Evolutionary conservation across 2,329 filamentous ascomycete genomes (phyloP).

Genomic region (Cadophora malorum): DNA sequence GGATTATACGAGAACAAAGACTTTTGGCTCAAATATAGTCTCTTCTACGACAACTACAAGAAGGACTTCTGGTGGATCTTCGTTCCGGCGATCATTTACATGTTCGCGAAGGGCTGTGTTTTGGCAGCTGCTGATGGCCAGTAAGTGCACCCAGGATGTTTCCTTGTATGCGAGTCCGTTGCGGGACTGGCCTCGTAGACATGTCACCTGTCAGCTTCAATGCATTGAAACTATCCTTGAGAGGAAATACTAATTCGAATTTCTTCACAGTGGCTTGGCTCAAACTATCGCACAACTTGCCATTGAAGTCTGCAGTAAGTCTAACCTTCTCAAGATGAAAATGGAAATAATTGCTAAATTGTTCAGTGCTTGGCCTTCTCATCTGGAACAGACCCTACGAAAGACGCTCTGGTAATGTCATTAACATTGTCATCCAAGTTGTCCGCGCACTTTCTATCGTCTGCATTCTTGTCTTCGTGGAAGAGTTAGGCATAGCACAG

Average conservation of each 20-base stretch:
- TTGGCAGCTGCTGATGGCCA: constrained; percentile 87
- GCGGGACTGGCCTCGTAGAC: neutral
- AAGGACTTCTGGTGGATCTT: constrained; percentile 98
- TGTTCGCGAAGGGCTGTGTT: constrained; percentile 86
- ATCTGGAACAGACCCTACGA: constrained; percentile 88
- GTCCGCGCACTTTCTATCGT: constrained; percentile 87
- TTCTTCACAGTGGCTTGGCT: constrained; percentile 63
- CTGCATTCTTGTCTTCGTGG: constrained; percentile 91
- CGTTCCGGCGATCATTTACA: constrained; percentile 85
- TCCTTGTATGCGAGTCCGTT: neutral
- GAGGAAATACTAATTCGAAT: neutral
- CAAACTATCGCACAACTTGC: constrained; percentile 82
- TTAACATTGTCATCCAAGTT: constrained; percentile 91
- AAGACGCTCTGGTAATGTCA: constrained; percentile 84
- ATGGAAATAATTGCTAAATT: constrained; percentile 43
- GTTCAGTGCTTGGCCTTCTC: constrained; percentile 71
- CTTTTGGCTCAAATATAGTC: constrained; percentile 92
- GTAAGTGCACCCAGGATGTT: neutral
- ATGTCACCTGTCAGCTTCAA: neutral
- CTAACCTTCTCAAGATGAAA: neutral
- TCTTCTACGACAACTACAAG: constrained; percentile 97
- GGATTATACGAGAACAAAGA: constrained; percentile 87
- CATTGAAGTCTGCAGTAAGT: constrained; percentile 69
- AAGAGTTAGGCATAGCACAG: constrained; percentile 87
- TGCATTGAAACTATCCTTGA: neutral